Base-by-base conservation (phyloP, 1,284 basidiomycete genomes). In the Apiotrichum brassicae region DNA sequence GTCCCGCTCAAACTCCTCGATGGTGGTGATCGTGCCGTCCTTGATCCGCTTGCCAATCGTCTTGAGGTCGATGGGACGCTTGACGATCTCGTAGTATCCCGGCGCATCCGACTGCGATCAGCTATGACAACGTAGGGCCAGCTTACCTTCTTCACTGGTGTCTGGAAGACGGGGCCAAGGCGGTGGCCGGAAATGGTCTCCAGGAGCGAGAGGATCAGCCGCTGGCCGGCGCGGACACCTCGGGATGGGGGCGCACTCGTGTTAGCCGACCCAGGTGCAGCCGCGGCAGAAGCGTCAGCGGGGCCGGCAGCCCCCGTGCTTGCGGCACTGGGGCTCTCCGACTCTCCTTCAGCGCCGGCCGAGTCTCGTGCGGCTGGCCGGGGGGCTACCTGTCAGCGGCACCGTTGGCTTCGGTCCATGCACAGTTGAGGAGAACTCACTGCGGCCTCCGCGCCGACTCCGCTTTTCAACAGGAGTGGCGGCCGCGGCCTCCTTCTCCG, bases 11-110 rank as follows among this genome's bases (percentile, higher is more conserved):
- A 87, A 92, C 68, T 95, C 90, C 34, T 84, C 78, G 3, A 87
- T 86, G 55, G 81, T 88, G 5, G 79, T 75, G 41, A 94, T 87
- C 3, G 80, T 62, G 0, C 90, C 90, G 61, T 91, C 87, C 64
- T 86, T 86, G 57, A 95, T 83, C 54, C 80, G 80, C 16, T 77
- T 77, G 66, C 87, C 86, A 66, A 97, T 85, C 1, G 86, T 92
- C 71, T 90, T 92, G 47, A 97, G 77, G 68, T 94, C 91, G 81
- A 92, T 92, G 0, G 93, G 90, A 20, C 85, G 79, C 64, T 87
- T 88, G 55, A 97, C 86, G 56, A 95, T 86, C 48, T 89, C 84
- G 54, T 83, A 82, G 70, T 97, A 97, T 64, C 89, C 87, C 0
- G 89, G 85, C 6, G 92, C 54, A 24, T 49, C 49, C 41, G 46